Conservation (phyloP, 208 protist genomes). For the Herpetomonas samuelpessoai region DNA sequence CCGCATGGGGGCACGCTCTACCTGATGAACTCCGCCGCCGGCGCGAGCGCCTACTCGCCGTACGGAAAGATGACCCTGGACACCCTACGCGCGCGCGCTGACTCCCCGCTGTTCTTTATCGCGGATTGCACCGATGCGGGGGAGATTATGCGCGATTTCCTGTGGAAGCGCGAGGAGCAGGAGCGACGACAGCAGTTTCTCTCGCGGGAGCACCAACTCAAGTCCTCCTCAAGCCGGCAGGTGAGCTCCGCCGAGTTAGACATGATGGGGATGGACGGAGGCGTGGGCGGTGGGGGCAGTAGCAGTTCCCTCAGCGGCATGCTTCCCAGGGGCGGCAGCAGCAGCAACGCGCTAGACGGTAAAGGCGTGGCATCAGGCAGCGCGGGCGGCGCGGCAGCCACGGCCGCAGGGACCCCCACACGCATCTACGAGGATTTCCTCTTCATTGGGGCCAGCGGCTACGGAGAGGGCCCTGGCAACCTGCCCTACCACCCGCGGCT, state of each 20-base stretch:
- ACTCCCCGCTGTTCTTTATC: slow-evolving; percentile 79
- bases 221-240: slow-evolving; percentile 24
- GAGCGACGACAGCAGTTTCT: slow-evolving; percentile 53
- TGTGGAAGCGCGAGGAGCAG: slow-evolving; percentile 56
- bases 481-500: slow-evolving; percentile 58
- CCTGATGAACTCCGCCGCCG: slow-evolving; percentile 30
- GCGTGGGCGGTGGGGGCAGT: slow-evolving; percentile 2
- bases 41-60: slow-evolving; percentile 16
- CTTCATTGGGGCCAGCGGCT: slow-evolving; percentile 80
- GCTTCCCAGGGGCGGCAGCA: slow-evolving; percentile 12
- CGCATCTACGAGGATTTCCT: slow-evolving; percentile 65
- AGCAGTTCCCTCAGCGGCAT: neutral
- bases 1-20: slow-evolving; percentile 50
- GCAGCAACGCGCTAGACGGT: slow-evolving; percentile 15
- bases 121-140: slow-evolving; percentile 80
- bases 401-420: neutral
- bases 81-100: slow-evolving; percentile 50
- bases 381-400: neutral
- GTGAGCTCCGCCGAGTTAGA: slow-evolving; percentile 33
- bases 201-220: slow-evolving; percentile 43
- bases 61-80: slow-evolving; percentile 51
- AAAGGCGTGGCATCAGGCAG: slow-evolving; percentile 1
- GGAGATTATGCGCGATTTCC: slow-evolving; percentile 57
- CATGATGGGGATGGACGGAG: slow-evolving; percentile 10
- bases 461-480: slow-evolving; percentile 15